Base-by-base conservation (phyloP, 352 stramenopile species). In the Globisporangium abappressorium region DNA sequence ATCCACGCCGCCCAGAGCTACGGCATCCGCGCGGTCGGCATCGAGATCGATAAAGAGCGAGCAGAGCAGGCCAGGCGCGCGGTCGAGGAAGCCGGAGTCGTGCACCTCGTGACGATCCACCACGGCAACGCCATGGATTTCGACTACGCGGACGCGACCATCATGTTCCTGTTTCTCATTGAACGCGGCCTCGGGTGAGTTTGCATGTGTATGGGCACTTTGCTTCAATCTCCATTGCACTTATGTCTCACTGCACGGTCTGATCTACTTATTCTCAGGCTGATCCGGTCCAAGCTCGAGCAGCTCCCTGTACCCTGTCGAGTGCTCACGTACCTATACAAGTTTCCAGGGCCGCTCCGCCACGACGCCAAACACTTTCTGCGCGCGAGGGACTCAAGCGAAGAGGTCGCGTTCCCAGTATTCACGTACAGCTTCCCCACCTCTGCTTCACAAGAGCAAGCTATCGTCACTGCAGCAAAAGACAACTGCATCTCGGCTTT, bases 91-190 rank as follows among this genome's bases (percentile, higher is more conserved):
- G 74, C 71, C 0, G 70, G 74, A 1, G 73, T 93, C 24, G 72
- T 68, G 4, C 72, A 84, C 47, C 72, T 91, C n/a, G 83, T 92
- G 47, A 84, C 75, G 34, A 80, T 94, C 55, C 72, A 86, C 61
- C 57, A 83, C 64, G 84, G 79, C 61, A 94, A 94, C 63, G 86
- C 83, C 24, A 70, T 94, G 65, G 79, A 92, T 43, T 88, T 91
- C 62, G 79, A 84, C 26, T 76, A 90, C 2, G 33, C 61, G 1
- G 79, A 93, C 36, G 86, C 85, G 5, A 88, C 83, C 9, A 66
- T 94, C 56, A 69, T 94, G 57, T 94, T 94, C 66, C 74, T 94
- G 51, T 94, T 94, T 46, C 82, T 94, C 62, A 93, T 94, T 43
- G 74, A 85, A 47, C 81, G 82, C 20, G 86, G 86, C 0, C 71